Evolutionary conservation across 2,329 filamentous ascomycete genomes (phyloP).

Genomic region (Zopfia rhizophila): DNA sequence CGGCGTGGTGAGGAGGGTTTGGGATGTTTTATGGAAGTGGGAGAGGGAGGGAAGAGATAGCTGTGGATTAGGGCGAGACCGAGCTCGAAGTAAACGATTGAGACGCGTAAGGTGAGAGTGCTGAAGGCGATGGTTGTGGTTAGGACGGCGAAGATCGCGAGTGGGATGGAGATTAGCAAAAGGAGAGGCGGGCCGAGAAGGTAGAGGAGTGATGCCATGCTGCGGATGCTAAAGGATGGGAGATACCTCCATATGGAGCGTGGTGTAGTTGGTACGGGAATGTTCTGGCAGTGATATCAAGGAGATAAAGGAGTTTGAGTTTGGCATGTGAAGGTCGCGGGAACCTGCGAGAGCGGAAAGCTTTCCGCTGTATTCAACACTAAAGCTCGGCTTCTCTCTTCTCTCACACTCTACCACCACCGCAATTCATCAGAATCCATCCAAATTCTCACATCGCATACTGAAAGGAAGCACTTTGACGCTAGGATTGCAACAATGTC

Average conservation of each 20-base stretch:
- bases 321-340: too few species aligned
- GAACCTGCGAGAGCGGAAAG: too few species aligned
- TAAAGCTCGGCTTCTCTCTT: too few species aligned
- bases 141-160: conserved; percentile 50
- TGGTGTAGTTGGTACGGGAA: neutral
- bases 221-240: conserved; percentile 1
- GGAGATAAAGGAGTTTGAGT: too few species aligned
- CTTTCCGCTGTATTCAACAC: too few species aligned
- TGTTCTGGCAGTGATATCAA: too few species aligned
- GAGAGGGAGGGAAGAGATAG: conserved; percentile 42
- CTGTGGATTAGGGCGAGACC: conserved; percentile 51
- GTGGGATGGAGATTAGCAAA: conserved; percentile 50
- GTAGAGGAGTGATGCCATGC: conserved; percentile 33
- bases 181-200: conserved; percentile 49
- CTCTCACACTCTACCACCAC: too few species aligned
- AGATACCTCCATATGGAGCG: neutral
- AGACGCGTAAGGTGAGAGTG: conserved; percentile 52
- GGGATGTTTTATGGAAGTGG: conserved; percentile 26
- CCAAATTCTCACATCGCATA: too few species aligned
- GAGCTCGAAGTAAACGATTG: conserved; percentile 56
- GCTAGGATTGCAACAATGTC: too few species aligned
- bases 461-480: too few species aligned
- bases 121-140: conserved; percentile 53
- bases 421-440: too few species aligned
- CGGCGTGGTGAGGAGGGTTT: conserved; percentile 23